phyloP scores from a whole-genome alignment of 1,139 yeast genomes.

The Yamadazyma atmosphaerica region DNA sequence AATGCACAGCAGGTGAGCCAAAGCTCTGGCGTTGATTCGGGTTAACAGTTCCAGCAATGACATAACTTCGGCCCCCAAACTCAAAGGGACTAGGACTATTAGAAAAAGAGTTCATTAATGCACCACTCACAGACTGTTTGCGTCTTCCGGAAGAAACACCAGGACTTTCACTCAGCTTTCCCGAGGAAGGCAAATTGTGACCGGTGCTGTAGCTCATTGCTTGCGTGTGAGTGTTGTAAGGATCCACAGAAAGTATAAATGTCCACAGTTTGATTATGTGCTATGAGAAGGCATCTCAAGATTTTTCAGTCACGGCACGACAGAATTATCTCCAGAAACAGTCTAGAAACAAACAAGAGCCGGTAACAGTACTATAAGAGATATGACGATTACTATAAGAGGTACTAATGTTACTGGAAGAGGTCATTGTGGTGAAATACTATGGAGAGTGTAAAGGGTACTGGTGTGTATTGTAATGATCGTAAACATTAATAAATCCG shows the following conservation, averaged over 20 bases:
- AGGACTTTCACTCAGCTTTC: neutral
- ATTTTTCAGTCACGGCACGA: neutral
- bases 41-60: conserved; percentile 20
- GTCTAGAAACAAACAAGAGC: no score
- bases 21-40: conserved; percentile 15
- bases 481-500: no score
- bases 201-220: conserved; percentile 9
- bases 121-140: conserved; percentile 6
- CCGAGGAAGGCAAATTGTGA: neutral
- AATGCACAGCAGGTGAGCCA: conserved; percentile 41
- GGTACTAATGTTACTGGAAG: no score
- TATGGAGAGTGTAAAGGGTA: no score
- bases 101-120: conserved; percentile 13
- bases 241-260: no score
- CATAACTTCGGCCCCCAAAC: conserved; percentile 47
- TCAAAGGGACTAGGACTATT: conserved; percentile 34
- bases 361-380: no score
- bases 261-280: no score
- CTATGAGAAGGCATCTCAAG: neutral
- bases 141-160: conserved; percentile 2
- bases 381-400: no score
- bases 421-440: no score
- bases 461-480: no score
- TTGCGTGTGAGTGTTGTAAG: no score
- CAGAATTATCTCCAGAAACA: no score